Evolutionary conservation across 1,284 basidiomycete species (phyloP), one percentile per base, ranked within the genome.

Genomic region (Neolentinus lepideus): DNA sequence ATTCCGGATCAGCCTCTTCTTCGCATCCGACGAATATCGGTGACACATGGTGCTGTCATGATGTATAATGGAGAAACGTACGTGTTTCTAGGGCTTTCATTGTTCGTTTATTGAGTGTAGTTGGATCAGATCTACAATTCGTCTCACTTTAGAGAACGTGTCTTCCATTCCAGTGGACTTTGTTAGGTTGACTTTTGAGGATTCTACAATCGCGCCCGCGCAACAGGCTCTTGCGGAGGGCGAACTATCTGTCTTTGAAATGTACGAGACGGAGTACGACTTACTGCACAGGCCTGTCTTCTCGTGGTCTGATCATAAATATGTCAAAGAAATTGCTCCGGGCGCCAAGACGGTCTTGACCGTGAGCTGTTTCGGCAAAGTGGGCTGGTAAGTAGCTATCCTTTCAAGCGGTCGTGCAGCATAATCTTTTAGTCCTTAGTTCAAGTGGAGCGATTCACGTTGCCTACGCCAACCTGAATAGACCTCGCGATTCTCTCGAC

Each of bases 11-110:
- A 94, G 64, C 96, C 96, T 2, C 69, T 93, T 29, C 72, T 98
- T 54, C 82, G 90, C 55, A 88, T 97, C 64, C 80, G 91, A 59
- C 79, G 91, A 66, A 90, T 88, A n/a, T 92, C 90, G 4, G 74
- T 97, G 16, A 92, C 87, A 0, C 91, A 96, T 64, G 92, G 92
- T 1, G 92, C 93, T 0, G 75, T 98, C 26, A 95, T 96, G 88
- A 74, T 99, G 54, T 96, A 94, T 65, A 84, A 96, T 54, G 96
- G 96, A 46, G 96, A 99, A 75, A 84, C 73, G 90, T 93, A 60
- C 59, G 84, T 72, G 2, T 27, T 31, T n/a, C 51, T 29, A 35
- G 9, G n/a, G 21, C 16, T 16, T 51, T 26, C 21, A n/a, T 53
- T 27, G 46, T 59, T 27, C 25, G 25, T 6, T 26, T 56, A 21